phyloP scores from a whole-genome alignment of 1,284 basidiomycete genomes.

The Apiotrichum veenhuisii region DNA sequence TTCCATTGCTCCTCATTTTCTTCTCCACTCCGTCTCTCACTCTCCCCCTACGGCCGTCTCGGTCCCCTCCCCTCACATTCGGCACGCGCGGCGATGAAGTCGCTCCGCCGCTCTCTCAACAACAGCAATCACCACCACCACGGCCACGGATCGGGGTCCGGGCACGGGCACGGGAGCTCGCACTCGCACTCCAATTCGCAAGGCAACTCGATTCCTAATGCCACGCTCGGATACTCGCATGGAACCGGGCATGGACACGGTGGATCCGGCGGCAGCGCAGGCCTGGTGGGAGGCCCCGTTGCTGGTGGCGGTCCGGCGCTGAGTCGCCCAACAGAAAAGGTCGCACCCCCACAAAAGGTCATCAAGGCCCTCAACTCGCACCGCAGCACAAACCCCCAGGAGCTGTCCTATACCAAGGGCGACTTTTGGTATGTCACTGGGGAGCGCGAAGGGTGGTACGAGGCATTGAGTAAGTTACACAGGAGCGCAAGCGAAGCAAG shows the following conservation, averaged over 20 bases:
- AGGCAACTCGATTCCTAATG: conserved; percentile 48
- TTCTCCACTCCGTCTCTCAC: neutral
- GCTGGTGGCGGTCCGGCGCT: conserved; percentile 55
- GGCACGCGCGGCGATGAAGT: conserved; percentile 61
- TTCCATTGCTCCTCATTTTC: too few relatives aligned
- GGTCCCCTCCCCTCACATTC: neutral
- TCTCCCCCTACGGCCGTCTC: neutral
- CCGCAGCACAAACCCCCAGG: conserved; percentile 70
- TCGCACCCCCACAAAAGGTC: conserved; percentile 88
- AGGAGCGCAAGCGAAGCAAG: conserved; percentile 59
- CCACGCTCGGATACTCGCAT: neutral
- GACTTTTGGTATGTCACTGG: conserved; percentile 96
- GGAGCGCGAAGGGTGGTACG: conserved; percentile 68
- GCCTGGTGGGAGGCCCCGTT: conserved; percentile 7
- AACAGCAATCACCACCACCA: conserved; percentile 52
- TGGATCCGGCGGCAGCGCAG: conserved; percentile 14
- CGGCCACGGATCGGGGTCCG: conserved; percentile 10
- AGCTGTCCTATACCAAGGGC: conserved; percentile 87
- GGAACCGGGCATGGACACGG: neutral
- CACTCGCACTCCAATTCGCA: conserved; percentile 10
- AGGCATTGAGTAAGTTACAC: conserved; percentile 70
- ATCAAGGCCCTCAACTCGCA: conserved; percentile 78
- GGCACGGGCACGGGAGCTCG: conserved; percentile 1
- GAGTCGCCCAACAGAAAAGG: conserved; percentile 64
- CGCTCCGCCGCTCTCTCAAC: conserved; percentile 75